Percentiles rank a stretch among this genome's conserved stretches.
Conservation (phyloP, 169 alveolate species). For the Plasmodium chabaudi region DNA sequence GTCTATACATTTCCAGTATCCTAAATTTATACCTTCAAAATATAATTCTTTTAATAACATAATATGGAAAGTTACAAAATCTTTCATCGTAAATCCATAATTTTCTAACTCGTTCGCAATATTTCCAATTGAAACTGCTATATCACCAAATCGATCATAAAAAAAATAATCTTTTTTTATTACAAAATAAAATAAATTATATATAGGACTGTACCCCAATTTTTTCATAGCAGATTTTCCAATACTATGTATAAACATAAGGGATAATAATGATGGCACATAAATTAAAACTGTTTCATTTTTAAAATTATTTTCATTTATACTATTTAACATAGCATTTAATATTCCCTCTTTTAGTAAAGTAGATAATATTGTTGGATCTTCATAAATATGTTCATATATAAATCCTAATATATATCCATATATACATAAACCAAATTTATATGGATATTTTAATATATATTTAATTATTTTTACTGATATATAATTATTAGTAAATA, state of each 20-base stretch:
- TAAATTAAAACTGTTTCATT: constrained; percentile 81
- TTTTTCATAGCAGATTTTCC: constrained; percentile 83
- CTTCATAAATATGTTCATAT: constrained; percentile 83
- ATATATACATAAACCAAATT: constrained; percentile 82
- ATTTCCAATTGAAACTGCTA: constrained; percentile 84
- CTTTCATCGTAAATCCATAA: constrained; percentile 67
- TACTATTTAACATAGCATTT: constrained; percentile 80
- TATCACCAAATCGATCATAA: constrained; percentile 86
- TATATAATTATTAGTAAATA: constrained; percentile 64
- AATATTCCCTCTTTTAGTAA: constrained; percentile 80
- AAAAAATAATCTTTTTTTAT: constrained; percentile 82
- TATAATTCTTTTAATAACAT: constrained; percentile 53
- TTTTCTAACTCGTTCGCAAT: constrained; percentile 70
- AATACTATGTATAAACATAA: constrained; percentile 80
- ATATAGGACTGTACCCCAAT: constrained; percentile 77
- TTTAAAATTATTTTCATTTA: constrained; percentile 79
- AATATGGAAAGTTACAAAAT: constrained; percentile 39
- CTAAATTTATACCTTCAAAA: constrained; percentile 53
- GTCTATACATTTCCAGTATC: constrained; percentile 62
- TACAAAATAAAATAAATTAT: constrained; percentile 79
- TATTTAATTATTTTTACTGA: constrained; percentile 75
- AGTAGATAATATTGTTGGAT: constrained; percentile 83
- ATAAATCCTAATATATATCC: constrained; percentile 81
- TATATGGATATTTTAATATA: constrained; percentile 78
- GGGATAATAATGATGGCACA: constrained; percentile 82